Evolutionary conservation across 225 moss, liverwort and hornwort species (phyloP).

Genomic region (Antitrichia curtipendula): DNA sequence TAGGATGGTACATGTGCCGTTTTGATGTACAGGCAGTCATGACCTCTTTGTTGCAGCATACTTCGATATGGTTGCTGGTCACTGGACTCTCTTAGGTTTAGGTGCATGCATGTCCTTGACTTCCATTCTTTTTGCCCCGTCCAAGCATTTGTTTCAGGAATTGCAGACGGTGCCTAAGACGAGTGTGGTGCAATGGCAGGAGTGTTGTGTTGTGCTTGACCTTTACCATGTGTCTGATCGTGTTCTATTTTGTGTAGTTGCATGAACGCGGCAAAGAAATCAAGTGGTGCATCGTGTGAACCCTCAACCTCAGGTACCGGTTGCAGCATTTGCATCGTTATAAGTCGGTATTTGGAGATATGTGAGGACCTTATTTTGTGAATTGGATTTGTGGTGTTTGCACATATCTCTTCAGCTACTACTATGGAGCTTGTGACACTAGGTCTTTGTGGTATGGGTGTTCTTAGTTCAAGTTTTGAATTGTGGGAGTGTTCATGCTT

Average conservation of each 20-base stretch:
- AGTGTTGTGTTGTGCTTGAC: neutral
- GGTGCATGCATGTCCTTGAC: neutral
- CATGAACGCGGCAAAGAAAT: neutral
- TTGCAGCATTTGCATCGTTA: neutral
- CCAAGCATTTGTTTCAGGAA: neutral
- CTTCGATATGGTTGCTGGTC: neutral
- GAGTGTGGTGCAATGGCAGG: neutral
- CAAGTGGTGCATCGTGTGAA: neutral
- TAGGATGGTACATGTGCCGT: neutral
- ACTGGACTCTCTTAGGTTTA: neutral
- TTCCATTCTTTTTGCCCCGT: neutral
- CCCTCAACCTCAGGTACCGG: neutral
- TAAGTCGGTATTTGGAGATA: neutral
- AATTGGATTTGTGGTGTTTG: no score
- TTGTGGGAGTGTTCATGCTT: neutral
- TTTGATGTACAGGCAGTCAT: neutral
- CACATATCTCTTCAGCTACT: neutral
- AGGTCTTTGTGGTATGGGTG: no score
- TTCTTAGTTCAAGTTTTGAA: neutral
- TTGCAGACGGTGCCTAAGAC: neutral
- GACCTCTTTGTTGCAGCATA: neutral
- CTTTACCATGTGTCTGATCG: neutral
- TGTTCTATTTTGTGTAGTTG: neutral
- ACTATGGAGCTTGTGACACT: rapidly evolving
- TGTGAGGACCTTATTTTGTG: neutral